Conservation (phyloP, 345 rosid genomes). For the Melastoma malabathricum region DNA sequence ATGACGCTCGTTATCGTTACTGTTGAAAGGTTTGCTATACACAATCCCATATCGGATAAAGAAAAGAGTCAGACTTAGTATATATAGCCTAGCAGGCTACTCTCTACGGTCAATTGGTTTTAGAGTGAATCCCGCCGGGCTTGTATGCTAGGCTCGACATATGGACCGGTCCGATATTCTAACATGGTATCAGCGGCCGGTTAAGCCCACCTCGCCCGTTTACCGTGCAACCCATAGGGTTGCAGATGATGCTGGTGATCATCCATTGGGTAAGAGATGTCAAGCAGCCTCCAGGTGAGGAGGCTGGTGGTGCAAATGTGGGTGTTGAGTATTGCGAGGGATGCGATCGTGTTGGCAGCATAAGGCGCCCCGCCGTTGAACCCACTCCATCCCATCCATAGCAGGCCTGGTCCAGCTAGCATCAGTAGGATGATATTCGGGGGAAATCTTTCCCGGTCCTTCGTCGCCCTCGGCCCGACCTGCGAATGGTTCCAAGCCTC, state of each 20-base stretch:
- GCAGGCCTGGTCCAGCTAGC: conserved; percentile 55
- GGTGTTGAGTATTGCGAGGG: conserved; percentile 61
- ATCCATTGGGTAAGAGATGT: conserved; percentile 55
- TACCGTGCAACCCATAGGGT: no score
- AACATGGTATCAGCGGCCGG: no score
- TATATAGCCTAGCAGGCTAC: no score
- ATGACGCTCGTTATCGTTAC: conserved; percentile 25
- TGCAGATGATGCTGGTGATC: conserved; percentile 55
- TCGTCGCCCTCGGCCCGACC: conserved; percentile 55
- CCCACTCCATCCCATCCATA: conserved; percentile 74
- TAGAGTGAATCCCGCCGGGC: no score
- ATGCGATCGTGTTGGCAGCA: conserved; percentile 30
- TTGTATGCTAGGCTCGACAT: no score
- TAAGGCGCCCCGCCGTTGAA: conserved; percentile 67
- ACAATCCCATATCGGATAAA: no score
- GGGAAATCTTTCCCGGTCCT: conserved; percentile 57
- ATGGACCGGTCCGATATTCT: no score
- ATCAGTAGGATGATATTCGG: conserved; percentile 53
- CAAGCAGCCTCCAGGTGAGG: conserved; percentile 58
- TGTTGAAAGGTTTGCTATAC: no score
- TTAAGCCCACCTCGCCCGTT: no score
- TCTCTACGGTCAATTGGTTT: no score
- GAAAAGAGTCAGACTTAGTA: no score
- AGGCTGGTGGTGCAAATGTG: conserved; percentile 63
- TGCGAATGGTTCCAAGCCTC: neutral